phyloP scores from a whole-genome alignment of 2,329 filamentous ascomycete species.

The Ophiostoma sp. region DNA sequence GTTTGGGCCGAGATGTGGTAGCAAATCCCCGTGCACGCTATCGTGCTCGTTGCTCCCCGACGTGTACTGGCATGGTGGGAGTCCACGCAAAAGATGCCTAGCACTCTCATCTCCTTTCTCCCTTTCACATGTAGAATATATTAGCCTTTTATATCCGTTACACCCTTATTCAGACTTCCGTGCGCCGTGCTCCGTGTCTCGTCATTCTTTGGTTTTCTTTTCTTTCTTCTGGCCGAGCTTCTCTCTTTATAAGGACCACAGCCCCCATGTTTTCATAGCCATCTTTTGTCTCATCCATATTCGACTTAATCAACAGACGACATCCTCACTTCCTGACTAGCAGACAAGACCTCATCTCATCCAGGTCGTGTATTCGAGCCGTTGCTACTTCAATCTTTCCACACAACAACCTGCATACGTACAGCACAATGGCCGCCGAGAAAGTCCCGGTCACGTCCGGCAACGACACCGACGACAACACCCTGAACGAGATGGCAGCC shows the following conservation, averaged over 20 bases:
- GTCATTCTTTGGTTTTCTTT: neutral
- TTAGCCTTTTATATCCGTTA: neutral
- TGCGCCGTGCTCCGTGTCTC: neutral
- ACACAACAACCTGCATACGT: neutral
- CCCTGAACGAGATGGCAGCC: slow-evolving; percentile 5
- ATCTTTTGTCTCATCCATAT: slow-evolving; percentile 5
- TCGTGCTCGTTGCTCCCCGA: neutral
- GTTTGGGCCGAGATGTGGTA: slow-evolving; percentile 9
- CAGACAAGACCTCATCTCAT: neutral
- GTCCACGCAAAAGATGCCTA: neutral
- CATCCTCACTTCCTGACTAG: neutral
- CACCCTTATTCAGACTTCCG: neutral
- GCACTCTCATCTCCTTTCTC: neutral
- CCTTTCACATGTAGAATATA: neutral
- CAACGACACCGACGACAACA: slow-evolving; percentile 22
- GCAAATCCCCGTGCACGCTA: neutral
- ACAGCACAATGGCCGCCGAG: slow-evolving; percentile 7
- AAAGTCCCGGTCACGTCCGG: slow-evolving; percentile 10
- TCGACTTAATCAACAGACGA: neutral
- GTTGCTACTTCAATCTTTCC: neutral
- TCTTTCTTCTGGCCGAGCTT: neutral
- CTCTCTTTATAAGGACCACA: neutral
- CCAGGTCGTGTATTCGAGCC: neutral
- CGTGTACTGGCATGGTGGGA: neutral
- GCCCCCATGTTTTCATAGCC: neutral